Evolutionary conservation across 2,329 filamentous ascomycete genomes (phyloP).

Genomic region (Aureobasidium zeae): DNA sequence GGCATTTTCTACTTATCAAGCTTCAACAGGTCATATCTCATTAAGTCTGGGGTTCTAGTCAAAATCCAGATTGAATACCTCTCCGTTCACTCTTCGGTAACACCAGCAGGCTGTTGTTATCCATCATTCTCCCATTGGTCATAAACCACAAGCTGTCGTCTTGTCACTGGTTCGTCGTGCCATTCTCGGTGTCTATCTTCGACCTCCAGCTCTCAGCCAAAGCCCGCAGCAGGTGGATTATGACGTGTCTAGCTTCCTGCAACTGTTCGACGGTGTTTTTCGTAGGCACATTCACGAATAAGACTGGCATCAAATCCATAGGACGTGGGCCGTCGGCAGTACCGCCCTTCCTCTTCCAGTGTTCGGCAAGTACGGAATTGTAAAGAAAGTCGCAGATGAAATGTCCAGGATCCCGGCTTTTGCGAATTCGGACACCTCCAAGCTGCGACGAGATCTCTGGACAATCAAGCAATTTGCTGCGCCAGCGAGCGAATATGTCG

Average conservation of each 20-base stretch:
- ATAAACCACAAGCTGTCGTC: background rate
- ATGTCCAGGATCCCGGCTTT: slow-evolving; percentile 34
- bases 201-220: slow-evolving; percentile 28
- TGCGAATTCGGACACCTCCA: slow-evolving; percentile 25
- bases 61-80: too few relatives aligned
- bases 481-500: slow-evolving; percentile 25
- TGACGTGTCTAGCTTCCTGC: slow-evolving; percentile 26
- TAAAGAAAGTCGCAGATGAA: slow-evolving; percentile 40
- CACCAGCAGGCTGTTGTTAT: too few relatives aligned
- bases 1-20: too few relatives aligned
- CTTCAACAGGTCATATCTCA: too few relatives aligned
- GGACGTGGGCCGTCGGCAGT: slow-evolving; percentile 11
- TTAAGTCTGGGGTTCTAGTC: too few relatives aligned
- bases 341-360: slow-evolving; percentile 19
- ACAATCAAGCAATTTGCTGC: slow-evolving; percentile 21
- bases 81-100: too few relatives aligned
- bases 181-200: background rate
- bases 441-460: slow-evolving; percentile 24
- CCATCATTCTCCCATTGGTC: background rate
- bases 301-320: slow-evolving; percentile 25
- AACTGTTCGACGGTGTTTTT: slow-evolving; percentile 29
- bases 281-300: slow-evolving; percentile 37
- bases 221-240: slow-evolving; percentile 27
- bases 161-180: background rate
- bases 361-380: slow-evolving; percentile 32